phyloP scores from a whole-genome alignment of 163 green algal genomes.

The Volvox carteri region DNA sequence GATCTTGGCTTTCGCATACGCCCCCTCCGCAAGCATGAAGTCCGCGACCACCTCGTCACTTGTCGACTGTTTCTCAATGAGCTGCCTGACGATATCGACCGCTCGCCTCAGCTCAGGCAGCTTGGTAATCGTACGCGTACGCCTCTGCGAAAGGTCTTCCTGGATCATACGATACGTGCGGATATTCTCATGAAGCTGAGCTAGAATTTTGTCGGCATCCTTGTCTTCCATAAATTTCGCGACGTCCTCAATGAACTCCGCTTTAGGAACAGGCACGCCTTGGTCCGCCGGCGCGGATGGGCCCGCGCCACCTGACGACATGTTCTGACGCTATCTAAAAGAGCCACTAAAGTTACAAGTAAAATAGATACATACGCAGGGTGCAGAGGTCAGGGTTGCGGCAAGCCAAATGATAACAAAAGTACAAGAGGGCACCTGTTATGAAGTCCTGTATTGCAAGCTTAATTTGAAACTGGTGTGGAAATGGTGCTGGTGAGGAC shows the following conservation, averaged over 20 bases:
- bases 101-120: slow-evolving; percentile 88
- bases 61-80: slow-evolving; percentile 60
- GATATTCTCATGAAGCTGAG: slow-evolving; percentile 75
- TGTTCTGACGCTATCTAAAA: too few relatives aligned
- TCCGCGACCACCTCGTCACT: slow-evolving; percentile 73
- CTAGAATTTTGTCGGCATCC: slow-evolving; percentile 77
- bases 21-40: slow-evolving; percentile 87
- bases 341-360: too few relatives aligned
- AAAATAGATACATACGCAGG: background rate
- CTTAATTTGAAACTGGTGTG: too few relatives aligned
- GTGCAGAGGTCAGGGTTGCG: too few relatives aligned
- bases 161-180: slow-evolving; percentile 73
- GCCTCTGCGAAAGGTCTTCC: slow-evolving; percentile 80
- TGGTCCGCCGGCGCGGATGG: slow-evolving; percentile 25
- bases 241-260: slow-evolving; percentile 92
- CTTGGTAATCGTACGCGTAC: slow-evolving; percentile 79
- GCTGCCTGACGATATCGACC: slow-evolving; percentile 82
- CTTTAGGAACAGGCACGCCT: slow-evolving; percentile 53
- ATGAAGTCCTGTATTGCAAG: too few relatives aligned
- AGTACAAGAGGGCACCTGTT: too few relatives aligned
- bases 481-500: too few relatives aligned
- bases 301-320: slow-evolving; percentile 22
- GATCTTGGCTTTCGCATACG: slow-evolving; percentile 86
- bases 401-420: too few relatives aligned
- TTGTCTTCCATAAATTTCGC: slow-evolving; percentile 72